Base-by-base conservation (phyloP, 2,329 filamentous ascomycete species). In the Thielaviopsis musarum region DNA sequence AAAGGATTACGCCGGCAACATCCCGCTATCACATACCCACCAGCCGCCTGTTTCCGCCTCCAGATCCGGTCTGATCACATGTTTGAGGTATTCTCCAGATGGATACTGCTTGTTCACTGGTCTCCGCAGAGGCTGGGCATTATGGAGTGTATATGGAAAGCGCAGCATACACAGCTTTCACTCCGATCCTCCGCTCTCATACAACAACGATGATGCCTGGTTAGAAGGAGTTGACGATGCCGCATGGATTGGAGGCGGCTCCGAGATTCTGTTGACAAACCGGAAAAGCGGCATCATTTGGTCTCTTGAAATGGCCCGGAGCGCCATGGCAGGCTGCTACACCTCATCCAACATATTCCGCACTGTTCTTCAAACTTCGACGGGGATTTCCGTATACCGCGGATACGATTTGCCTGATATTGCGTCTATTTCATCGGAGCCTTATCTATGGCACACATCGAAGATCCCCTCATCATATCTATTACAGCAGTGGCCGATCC, bases 101-200 rank as follows among this genome's bases (percentile, higher is more conserved):
- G 93, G 93, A 19, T 96, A 97, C 70, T 95, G 91, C 69, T 78
- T 98, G 9, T 96, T 98, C 70, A 90, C 87, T 52, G 93, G 91
- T 1, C 97, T 91, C 67, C 85, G 93, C 66, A 83, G 85, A 61
- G 94, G 93, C 0, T 98, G 93, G 93, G 86, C 88, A 4, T 91
- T 84, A 54, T 98, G 91, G 91, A 97, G 91, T 69, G 93, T 97
- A 45, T 98, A 95, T 70, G 93, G 93, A 38, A 96, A 95, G 70
- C 79, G 85, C 2, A 85, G 90, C 15, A 90, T 86, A 59, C 88
- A 83, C 65, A 95, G 88, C 67, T 97, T 97, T 69, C 77, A 79
- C 6, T 77, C 81, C 13, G 87, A 95, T 65, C 74, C 76, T 26
- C 71, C 73, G 1, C 75, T 89, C 45, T 82, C 84, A 2, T 73